These are phyloP conservation scores for Arachnomyces sp. DNA, from an alignment of 2,329 filamentous ascomycete genomes.

Conservation along the genomic window DNA sequence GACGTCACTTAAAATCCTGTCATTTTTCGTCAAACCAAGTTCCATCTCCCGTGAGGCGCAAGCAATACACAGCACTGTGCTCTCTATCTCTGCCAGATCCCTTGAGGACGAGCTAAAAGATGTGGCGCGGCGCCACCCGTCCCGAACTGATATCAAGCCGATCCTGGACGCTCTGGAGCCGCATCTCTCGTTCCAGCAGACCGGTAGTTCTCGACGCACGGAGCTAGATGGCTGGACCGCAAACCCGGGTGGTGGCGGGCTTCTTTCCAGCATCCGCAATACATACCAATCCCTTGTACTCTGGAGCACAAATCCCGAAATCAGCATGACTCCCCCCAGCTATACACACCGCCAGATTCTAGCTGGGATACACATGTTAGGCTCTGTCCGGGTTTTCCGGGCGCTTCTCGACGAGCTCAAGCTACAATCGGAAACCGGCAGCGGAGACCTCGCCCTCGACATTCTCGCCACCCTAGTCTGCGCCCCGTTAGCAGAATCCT, in stretches of 20 bases:
- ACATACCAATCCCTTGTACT: constrained; percentile 45
- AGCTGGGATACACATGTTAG: constrained; percentile 32
- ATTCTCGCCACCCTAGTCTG: constrained; percentile 36
- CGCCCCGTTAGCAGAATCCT: constrained; percentile 32
- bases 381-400: constrained; percentile 29
- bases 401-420: constrained; percentile 36
- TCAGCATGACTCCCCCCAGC: constrained; percentile 44
- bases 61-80: constrained; percentile 52
- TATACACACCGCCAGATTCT: constrained; percentile 50
- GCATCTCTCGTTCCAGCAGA: constrained; percentile 44
- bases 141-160: constrained; percentile 44
- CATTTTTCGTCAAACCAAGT: constrained; percentile 48
- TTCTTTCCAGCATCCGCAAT: constrained; percentile 41
- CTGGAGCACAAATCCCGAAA: constrained; percentile 45
- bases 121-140: constrained; percentile 41
- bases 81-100: constrained; percentile 46
- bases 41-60: constrained; percentile 53
- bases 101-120: constrained; percentile 46
- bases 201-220: constrained; percentile 35
- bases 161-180: constrained; percentile 45
- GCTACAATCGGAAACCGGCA: constrained; percentile 31
- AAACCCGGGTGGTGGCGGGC: constrained; percentile 35
- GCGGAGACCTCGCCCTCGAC: constrained; percentile 36
- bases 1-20: constrained; percentile 47
- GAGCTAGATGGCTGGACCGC: constrained; percentile 48